Percentiles rank a stretch among this genome's conserved stretches.
Evolutionary conservation across 768 basidiomycete species (phyloP).

Genomic region (Psilocybe cubensis): DNA sequence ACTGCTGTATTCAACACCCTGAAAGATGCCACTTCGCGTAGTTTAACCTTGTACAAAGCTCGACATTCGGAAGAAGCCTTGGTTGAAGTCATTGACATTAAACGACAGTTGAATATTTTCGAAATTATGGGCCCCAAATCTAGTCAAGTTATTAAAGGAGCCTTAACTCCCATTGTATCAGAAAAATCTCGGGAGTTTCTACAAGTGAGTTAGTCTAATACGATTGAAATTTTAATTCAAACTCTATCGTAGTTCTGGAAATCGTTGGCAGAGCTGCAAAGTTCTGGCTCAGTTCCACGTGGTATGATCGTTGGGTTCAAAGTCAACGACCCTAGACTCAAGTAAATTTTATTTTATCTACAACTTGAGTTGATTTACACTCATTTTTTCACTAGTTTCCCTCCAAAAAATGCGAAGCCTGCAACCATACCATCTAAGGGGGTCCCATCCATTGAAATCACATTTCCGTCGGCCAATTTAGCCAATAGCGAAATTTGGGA

Average conservation of each 20-base stretch:
- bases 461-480: slow-evolving; percentile 58
- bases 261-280: slow-evolving; percentile 59
- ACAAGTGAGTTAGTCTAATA: slow-evolving; percentile 43
- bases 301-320: slow-evolving; percentile 80
- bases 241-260: slow-evolving; percentile 63
- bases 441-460: slow-evolving; percentile 31
- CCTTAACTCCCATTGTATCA: slow-evolving; percentile 50
- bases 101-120: slow-evolving; percentile 75
- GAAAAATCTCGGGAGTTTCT: slow-evolving; percentile 60
- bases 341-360: slow-evolving; percentile 47
- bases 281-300: slow-evolving; percentile 67
- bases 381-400: slow-evolving; percentile 58
- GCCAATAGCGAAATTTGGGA: slow-evolving; percentile 82
- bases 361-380: neutral
- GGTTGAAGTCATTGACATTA: slow-evolving; percentile 73
- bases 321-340: slow-evolving; percentile 86
- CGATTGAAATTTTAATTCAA: neutral
- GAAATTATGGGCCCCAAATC: slow-evolving; percentile 91
- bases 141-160: slow-evolving; percentile 73
- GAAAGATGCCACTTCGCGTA: slow-evolving; percentile 50
- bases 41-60: slow-evolving; percentile 22
- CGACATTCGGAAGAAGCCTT: slow-evolving; percentile 31
- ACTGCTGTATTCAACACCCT: slow-evolving; percentile 58
- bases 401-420: slow-evolving; percentile 74
- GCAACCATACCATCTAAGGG: slow-evolving; percentile 28